These are phyloP conservation scores for Hypericum perforatum DNA, from an alignment of 345 rosid genomes.

Conservation along the genomic window DNA sequence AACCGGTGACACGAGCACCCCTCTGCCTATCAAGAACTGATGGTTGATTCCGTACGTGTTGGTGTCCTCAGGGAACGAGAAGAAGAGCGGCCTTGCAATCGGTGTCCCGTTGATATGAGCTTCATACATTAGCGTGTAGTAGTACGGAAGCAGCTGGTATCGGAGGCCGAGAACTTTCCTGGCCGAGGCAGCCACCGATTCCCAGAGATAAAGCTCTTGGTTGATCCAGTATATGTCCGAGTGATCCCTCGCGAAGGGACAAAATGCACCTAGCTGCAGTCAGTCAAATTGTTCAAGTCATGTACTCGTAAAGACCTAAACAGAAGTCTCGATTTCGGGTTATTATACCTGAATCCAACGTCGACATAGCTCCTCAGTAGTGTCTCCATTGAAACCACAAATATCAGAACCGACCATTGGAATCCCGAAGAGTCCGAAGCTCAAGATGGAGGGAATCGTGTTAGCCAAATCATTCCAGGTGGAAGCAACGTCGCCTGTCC, in stretches of 20 bases:
- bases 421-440: conserved; percentile 62
- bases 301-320: no score
- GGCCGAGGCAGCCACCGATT: conserved; percentile 57
- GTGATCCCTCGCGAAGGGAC: conserved; percentile 78
- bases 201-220: conserved; percentile 76
- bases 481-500: conserved; percentile 74
- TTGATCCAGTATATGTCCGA: conserved; percentile 18
- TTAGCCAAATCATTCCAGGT: conserved; percentile 58
- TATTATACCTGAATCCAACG: conserved; percentile 64
- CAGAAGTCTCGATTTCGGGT: no score
- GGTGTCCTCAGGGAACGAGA: conserved; percentile 51
- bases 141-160: conserved; percentile 51
- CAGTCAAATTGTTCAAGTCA: no score
- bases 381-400: conserved; percentile 47
- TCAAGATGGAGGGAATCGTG: conserved; percentile 48
- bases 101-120: conserved; percentile 54
- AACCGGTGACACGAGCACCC: conserved; percentile 55
- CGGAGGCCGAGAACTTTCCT: conserved; percentile 61
- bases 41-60: conserved; percentile 35
- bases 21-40: conserved; percentile 53
- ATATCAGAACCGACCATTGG: conserved; percentile 88
- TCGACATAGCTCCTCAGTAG: conserved; percentile 59
- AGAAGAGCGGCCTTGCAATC: conserved; percentile 68
- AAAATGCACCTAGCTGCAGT: conserved; percentile 65
- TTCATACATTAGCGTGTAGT: conserved; percentile 57